Base-by-base conservation (phyloP, 768 basidiomycete species). In the Mycena albidolilacea region DNA sequence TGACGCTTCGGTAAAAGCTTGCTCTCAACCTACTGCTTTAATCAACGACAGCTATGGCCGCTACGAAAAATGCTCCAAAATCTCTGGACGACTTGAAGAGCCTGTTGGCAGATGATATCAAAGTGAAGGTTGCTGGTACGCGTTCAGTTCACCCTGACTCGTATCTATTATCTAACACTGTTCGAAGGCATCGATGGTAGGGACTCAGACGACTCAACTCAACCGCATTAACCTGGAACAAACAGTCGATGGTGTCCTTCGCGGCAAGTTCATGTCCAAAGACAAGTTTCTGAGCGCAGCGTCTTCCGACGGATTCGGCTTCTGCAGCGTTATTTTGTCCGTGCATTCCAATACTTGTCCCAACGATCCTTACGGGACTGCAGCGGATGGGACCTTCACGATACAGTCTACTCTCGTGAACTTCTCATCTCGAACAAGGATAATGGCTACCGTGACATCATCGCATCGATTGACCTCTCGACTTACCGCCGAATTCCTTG, bases 181-280 rank as follows among this genome's bases (percentile, higher is more conserved):
- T 14, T 59, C 19, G 14, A 55, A 85, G 84, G 87, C 17, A 86
- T 95, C 67, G 94, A 95, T 79, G 94, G 94, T 95, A 80, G 78
- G 30, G 83, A 76, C 54, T 65, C 60, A 39, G 17, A 63, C 12
- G 19, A 30, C 66, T 57, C 19, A 60, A 66, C 55, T 17, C 50
- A 44, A 35, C 14, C 38, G 48, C 39, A 7, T 48, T 69, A 10
- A 73, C 17, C 30, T 39, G 17, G 30, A 14, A n/a, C 14, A 15
- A 48, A 37, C 75, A 97, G 96, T 97, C 44, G 97, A 99, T 82
- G 97, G 97, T 38, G 91, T 98, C 12, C 86, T 98, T 17, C 89
- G 97, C 41, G 97, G 97, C n/a, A 98, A 98, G 83, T 94, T 92
- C 79, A 95, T 96, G 94, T 94, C 93, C 17, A 98, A 94, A 83